These are phyloP conservation scores for Conoideocrella luteorostrata DNA, from an alignment of 2,329 filamentous ascomycete genomes.

Conservation along the genomic window DNA sequence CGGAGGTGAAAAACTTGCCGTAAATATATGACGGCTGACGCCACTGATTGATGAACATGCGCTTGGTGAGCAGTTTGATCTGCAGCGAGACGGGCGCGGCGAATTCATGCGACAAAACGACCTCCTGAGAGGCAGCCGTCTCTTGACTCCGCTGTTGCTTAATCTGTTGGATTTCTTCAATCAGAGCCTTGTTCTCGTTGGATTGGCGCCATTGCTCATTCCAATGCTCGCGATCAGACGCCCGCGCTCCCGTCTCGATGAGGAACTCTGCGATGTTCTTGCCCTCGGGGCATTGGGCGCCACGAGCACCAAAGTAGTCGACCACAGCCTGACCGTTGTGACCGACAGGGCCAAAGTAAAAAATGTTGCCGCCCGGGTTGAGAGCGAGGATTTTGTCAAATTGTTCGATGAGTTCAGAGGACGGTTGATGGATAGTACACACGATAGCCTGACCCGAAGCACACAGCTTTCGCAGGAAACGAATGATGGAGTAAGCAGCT, in stretches of 20 bases:
- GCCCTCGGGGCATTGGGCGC: constrained; percentile 55
- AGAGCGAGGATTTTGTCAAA: constrained; percentile 50
- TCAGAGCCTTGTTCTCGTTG: constrained; percentile 49
- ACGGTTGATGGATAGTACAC: constrained; percentile 54
- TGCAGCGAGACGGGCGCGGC: constrained; percentile 60
- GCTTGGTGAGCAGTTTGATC: constrained; percentile 59
- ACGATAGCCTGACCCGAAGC: constrained; percentile 52
- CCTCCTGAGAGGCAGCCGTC: constrained; percentile 15
- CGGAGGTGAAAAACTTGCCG: constrained; percentile 65
- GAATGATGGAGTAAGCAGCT: constrained; percentile 51
- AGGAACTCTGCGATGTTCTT: constrained; percentile 46
- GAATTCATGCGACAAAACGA: constrained; percentile 48
- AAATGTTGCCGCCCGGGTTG: constrained; percentile 42
- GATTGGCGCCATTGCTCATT: constrained; percentile 68
- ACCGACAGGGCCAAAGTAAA: constrained; percentile 49
- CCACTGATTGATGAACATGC: constrained; percentile 69
- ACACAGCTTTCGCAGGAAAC: constrained; percentile 52
- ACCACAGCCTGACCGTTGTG: constrained; percentile 37
- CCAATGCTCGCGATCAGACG: constrained; percentile 49
- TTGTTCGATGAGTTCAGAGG: constrained; percentile 44
- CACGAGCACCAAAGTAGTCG: constrained; percentile 51
- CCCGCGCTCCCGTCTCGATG: constrained; percentile 33
- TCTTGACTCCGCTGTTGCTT: constrained; percentile 25
- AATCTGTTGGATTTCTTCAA: constrained; percentile 59
- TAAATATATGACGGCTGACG: constrained; percentile 71